These are phyloP conservation scores for Daucus carota DNA, from an alignment of 129 eudicot genomes.

Conservation along the genomic window DNA sequence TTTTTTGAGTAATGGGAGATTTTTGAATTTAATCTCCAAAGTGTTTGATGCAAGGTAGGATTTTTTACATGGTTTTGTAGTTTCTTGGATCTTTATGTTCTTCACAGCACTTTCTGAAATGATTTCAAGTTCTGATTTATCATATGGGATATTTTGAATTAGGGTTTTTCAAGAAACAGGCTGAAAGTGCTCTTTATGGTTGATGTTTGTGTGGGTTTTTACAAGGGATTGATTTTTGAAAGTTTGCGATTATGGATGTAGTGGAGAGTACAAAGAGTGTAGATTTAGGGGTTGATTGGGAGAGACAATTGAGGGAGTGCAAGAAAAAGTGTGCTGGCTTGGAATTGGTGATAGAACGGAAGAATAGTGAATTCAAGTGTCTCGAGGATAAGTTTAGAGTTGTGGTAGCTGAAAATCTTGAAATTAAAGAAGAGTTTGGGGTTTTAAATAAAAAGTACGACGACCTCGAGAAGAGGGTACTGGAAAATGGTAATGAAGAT, in stretches of 20 bases:
- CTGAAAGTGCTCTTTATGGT: neutral
- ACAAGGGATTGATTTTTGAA: neutral
- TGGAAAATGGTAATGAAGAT: neutral
- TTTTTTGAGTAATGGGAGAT: neutral
- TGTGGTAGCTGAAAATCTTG: slow-evolving; percentile 18
- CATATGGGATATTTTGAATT: neutral
- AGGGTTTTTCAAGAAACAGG: slow-evolving; percentile 14
- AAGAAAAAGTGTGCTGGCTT: slow-evolving; percentile 26
- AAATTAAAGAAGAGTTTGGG: slow-evolving; percentile 29
- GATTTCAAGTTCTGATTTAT: neutral
- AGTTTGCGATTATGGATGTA: neutral
- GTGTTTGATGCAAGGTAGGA: neutral
- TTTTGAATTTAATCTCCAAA: neutral
- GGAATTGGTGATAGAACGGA: slow-evolving; percentile 25
- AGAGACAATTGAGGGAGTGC: slow-evolving; percentile 18
- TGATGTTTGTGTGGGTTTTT: neutral
- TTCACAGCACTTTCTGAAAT: neutral
- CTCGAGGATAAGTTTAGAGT: slow-evolving; percentile 17
- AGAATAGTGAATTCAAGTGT: slow-evolving; percentile 11
- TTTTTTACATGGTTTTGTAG: neutral
- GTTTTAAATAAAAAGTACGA: slow-evolving; percentile 31
- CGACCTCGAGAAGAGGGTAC: slow-evolving; percentile 28
- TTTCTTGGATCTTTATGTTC: neutral
- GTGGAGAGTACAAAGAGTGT: slow-evolving; percentile 9
- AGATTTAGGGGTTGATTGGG: slow-evolving; percentile 14